Conservation (phyloP, 495 filamentous ascomycete genomes). For the Glarea lozoyensis region DNA sequence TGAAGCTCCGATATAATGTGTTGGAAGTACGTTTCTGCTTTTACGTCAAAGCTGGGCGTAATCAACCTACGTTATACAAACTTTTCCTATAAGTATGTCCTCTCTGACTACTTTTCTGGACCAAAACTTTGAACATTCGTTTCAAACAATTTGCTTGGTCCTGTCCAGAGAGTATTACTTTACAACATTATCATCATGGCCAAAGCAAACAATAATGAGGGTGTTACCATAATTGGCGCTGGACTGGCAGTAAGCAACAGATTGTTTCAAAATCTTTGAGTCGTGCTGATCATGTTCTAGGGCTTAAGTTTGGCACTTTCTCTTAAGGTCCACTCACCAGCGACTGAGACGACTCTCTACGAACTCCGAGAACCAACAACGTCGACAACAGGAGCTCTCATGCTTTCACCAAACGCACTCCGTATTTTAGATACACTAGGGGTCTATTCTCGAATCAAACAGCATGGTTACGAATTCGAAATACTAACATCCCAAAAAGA, state of each 20-base stretch:
- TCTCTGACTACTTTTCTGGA: no score
- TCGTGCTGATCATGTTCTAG: background rate
- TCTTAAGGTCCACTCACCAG: slow-evolving; percentile 25
- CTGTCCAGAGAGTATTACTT: no score
- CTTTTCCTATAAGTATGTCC: no score
- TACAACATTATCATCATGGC: no score
- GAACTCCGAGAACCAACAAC: slow-evolving; percentile 20
- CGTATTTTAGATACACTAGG: slow-evolving; percentile 31
- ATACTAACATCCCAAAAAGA: background rate
- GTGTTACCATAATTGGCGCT: background rate
- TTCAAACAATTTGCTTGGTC: no score
- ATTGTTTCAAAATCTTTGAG: background rate
- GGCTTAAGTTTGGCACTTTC: slow-evolving; percentile 31
- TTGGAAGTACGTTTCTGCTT: no score
- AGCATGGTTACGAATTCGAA: slow-evolving; percentile 2
- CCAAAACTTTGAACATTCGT: no score
- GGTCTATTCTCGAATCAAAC: slow-evolving; percentile 21
- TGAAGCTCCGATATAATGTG: no score
- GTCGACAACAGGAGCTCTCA: slow-evolving; percentile 34
- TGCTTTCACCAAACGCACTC: slow-evolving; percentile 40
- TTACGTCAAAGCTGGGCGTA: no score
- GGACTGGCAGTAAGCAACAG: background rate
- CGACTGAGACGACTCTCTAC: slow-evolving; percentile 29
- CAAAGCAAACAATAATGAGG: no score
- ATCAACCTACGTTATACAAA: no score